Evolutionary conservation across 176 grass and related monocot species (phyloP), one percentile per base, ranked within the genome.

Genomic region (Cenchrus americanus): DNA sequence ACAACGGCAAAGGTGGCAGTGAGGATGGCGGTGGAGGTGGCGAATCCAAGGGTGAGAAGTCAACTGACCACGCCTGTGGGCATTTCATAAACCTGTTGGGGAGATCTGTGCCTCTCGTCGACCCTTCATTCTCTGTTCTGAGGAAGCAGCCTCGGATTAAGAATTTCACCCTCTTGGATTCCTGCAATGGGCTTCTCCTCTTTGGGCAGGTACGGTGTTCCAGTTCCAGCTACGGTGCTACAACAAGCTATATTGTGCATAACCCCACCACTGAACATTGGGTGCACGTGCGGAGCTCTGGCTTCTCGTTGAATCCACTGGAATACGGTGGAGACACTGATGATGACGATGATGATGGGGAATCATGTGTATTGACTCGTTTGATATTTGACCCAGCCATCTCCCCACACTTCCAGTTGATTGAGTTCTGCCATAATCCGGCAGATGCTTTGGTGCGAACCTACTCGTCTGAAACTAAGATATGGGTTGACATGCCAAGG

Each of bases 401-500:
- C 50, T 55, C 49, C 8, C 1, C 8, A 32, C 71, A 55, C 17
- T 75, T 75, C 26, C 14, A 75, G 5, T 37, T 75, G 71, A 7
- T 75, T 1, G 4, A 75, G 50, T 37, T 75, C 15, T 34, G 24
- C 24, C 15, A 34, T 3, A 19, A 15, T 9, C 13, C 47, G 10
- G 3, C 18, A 18, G 7, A 5, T 27, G 24, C 0, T 5, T 0
- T 5, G 7, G 14, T 72, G 6, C 12, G 10, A 13, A 51, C 23
- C 5, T 79, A 65, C 76, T 65, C 76, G 17, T 79, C 60, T 79
- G 44, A 50, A 63, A 65, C 60, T 37, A 26, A 6, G 8, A 13
- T 0, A 64, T 79, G 61, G 77, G 12, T 0, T 66, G 0, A 49
- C 43, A 64, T 7, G 6, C 11, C 23, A 1, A 10, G 23, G 47